Percentiles rank a stretch among this genome's conserved stretches.
phyloP scores from a whole-genome alignment of 805 yeast species.

The Monosporozyma unispora region DNA sequence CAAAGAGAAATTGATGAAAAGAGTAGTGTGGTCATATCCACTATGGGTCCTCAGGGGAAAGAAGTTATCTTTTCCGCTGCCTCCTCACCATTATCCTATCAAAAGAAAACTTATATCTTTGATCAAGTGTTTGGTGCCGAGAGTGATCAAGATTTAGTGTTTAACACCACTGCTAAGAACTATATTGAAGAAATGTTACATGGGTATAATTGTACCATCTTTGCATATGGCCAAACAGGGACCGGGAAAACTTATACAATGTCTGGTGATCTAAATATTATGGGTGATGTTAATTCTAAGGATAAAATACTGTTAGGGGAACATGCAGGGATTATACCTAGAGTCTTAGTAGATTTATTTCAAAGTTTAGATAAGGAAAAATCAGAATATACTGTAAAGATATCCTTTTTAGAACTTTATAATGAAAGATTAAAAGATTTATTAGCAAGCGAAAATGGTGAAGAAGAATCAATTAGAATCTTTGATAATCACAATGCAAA shows the following conservation, averaged over 20 bases:
- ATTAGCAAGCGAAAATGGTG: conserved; percentile 33
- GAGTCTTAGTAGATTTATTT: conserved; percentile 50
- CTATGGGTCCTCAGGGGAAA: conserved; percentile 36
- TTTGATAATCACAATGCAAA: conserved; percentile 35
- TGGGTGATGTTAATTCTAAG: conserved; percentile 25
- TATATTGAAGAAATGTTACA: conserved; percentile 53
- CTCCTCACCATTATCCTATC: conserved; percentile 12
- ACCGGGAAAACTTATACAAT: conserved; percentile 72
- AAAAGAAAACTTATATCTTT: conserved; percentile 49
- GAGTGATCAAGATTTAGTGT: conserved; percentile 61
- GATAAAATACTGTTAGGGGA: conserved; percentile 28
- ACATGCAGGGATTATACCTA: conserved; percentile 56
- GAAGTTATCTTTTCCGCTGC: conserved; percentile 33
- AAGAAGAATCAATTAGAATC: conserved; percentile 37
- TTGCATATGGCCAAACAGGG: conserved; percentile 87
- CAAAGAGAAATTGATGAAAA: conserved; percentile 46
- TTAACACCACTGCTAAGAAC: conserved; percentile 52
- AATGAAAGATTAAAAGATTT: conserved; percentile 74
- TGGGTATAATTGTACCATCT: conserved; percentile 70
- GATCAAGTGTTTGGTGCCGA: conserved; percentile 78
- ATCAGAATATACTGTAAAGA: conserved; percentile 54
- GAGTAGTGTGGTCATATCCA: conserved; percentile 47
- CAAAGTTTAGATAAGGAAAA: conserved; percentile 32
- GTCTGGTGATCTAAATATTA: conserved; percentile 57
- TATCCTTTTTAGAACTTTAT: conserved; percentile 72